Base-by-base conservation (phyloP, 148 eudicot genomes). In the Rheum nobile region DNA sequence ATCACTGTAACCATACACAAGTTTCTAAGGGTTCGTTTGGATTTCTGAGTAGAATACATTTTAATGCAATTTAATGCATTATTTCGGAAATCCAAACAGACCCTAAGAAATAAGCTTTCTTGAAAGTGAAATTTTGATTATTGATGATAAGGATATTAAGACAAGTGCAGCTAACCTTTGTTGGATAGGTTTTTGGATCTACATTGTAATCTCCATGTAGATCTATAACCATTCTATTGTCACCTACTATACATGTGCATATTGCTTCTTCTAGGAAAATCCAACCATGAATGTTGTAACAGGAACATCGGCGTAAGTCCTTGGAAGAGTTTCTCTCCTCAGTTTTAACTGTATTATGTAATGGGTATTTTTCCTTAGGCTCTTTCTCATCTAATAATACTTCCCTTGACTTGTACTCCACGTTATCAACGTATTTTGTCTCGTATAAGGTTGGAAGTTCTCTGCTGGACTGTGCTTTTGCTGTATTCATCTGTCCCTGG, bases 221-320 rank as follows among this genome's bases (percentile, higher is more conserved):
- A 70, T 82, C 82, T 78, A 75, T 69, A 43, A 72, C 78, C 38
- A 61, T 73, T 59, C 79, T 80, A 78, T 82, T 86, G 74, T 83
- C 91, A 82, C 79, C 82, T 34, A 80, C 81, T 75, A 84, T 77
- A 83, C 93, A 90, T 34, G 86, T 79, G 67, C 72, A 75, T 44
- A 80, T 79, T 13, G 61, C 68, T 35, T 90, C 86, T 76, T 89
- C 84, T 71, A 87, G 81, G 71, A 90, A 86, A 29, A 90, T 85
- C 98, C 92, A 87, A 57, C 84, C 80, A 72, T 72, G 76, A 63
- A 78, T 85, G 67, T 80, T 79, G 76, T 75, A 78, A 82, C 47
- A 63, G 8, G 71, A 55, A 74, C 47, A 69, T 43, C 44, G 68
- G 67, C 22, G 48, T 79, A 78, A 68, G 39, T 84, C 81, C 48